Conservation (phyloP, 2,329 filamentous ascomycete species). For the Aureobasidium mangrovei region DNA sequence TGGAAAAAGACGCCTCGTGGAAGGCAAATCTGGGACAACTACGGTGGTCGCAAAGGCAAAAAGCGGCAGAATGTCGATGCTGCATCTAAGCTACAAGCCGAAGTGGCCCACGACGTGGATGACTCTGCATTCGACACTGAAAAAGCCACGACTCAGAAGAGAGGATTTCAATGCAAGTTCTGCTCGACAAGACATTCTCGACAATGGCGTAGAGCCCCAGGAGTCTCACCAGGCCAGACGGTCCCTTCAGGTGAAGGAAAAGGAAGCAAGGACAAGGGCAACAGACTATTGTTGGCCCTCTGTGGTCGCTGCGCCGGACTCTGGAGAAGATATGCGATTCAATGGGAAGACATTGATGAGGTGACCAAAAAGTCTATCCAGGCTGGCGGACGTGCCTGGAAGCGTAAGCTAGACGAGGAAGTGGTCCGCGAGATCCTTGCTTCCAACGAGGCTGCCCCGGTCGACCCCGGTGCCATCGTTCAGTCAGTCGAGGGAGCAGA, state of each 20-base stretch:
- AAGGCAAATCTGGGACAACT: slow-evolving; percentile 81
- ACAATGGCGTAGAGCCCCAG: slow-evolving; percentile 87
- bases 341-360: slow-evolving; percentile 91
- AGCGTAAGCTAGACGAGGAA: slow-evolving; percentile 86
- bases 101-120: slow-evolving; percentile 84
- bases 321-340: slow-evolving; percentile 92
- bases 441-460: slow-evolving; percentile 46
- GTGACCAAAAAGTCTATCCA: slow-evolving; percentile 77
- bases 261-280: slow-evolving; percentile 62
- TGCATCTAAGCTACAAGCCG: slow-evolving; percentile 72
- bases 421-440: slow-evolving; percentile 65
- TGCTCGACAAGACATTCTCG: slow-evolving; percentile 70
- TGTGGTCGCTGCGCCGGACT: slow-evolving; percentile 85
- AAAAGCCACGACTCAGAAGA: slow-evolving; percentile 72
- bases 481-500: slow-evolving; percentile 31
- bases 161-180: slow-evolving; percentile 88
- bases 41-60: slow-evolving; percentile 77
- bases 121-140: slow-evolving; percentile 92
- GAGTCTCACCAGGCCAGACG: slow-evolving; percentile 60
- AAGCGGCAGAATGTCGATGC: slow-evolving; percentile 48
- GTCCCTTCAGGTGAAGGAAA: slow-evolving; percentile 59
- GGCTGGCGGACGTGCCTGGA: slow-evolving; percentile 76
- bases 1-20: slow-evolving; percentile 94
- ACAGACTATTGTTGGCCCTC: slow-evolving; percentile 67
- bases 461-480: slow-evolving; percentile 16